These are phyloP conservation scores for Bacidia gigantensis DNA, from an alignment of 495 filamentous ascomycete genomes.

Conservation along the genomic window DNA sequence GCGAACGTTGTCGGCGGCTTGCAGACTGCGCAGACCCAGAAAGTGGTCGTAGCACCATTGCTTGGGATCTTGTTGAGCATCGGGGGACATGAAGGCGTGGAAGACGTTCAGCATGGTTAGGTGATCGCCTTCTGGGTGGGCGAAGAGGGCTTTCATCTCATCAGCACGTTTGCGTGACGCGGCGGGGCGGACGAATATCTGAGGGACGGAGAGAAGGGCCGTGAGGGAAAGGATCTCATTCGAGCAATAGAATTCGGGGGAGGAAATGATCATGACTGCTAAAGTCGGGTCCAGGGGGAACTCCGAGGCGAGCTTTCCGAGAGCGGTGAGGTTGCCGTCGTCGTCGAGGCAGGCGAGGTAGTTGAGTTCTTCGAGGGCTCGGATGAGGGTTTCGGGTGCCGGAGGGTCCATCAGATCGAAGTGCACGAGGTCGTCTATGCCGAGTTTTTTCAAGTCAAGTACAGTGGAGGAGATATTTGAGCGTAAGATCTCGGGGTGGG, in stretches of 20 bases:
- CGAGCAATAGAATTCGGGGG: constrained; percentile 96
- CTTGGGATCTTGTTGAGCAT: constrained; percentile 59
- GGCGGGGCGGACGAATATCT: constrained; percentile 82
- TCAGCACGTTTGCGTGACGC: constrained; percentile 81
- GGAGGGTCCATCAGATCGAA: constrained; percentile 99
- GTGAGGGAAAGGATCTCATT: constrained; percentile 96
- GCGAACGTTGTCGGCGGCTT: constrained; percentile 88
- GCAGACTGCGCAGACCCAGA: constrained; percentile 75
- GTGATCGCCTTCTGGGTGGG: constrained; percentile 87
- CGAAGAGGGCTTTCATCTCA: constrained; percentile 91
- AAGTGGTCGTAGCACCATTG: constrained; percentile 98
- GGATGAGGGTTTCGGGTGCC: constrained; percentile 96
- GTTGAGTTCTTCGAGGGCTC: constrained; percentile 93
- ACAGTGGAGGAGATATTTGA: constrained; percentile 93
- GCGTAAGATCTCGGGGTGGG: constrained; percentile 87
- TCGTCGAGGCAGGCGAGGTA: constrained; percentile 95
- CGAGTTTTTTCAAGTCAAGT: constrained; percentile 92
- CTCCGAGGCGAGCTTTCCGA: constrained; percentile 82
- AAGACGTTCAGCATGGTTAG: constrained; percentile 95
- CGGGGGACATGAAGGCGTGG: constrained; percentile 78
- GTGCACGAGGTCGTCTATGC: constrained; percentile 89
- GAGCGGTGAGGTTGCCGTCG: constrained; percentile 74
- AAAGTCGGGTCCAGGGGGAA: constrained; percentile 92
- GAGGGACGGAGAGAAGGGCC: constrained; percentile 83
- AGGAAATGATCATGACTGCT: constrained; percentile 95